Percentiles rank a stretch among this genome's conserved stretches.
Evolutionary conservation across 106 monocot genomes (phyloP).

Genomic region (Platanthera guangdongensis): DNA sequence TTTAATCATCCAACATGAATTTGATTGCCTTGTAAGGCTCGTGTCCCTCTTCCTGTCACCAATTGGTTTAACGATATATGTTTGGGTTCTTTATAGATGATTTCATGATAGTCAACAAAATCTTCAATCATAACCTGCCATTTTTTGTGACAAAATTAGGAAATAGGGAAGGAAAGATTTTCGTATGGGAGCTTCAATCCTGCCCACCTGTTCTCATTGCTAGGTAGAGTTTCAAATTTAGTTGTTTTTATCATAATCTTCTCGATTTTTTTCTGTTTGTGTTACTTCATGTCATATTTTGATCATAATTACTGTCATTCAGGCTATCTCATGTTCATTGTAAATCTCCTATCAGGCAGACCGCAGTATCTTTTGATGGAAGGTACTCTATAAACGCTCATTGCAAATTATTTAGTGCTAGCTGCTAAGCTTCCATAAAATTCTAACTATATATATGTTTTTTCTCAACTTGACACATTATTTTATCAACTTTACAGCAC

Average conservation of each 20-base stretch:
- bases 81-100: neutral
- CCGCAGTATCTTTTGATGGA: slow-evolving; percentile 94
- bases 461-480: neutral
- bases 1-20: too few relatives aligned
- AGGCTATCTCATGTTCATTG: slow-evolving; percentile 81
- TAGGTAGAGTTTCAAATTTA: slow-evolving; percentile 27
- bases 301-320: slow-evolving; percentile 5
- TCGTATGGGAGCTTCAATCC: slow-evolving; percentile 75
- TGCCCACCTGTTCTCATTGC: slow-evolving; percentile 82
- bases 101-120: neutral
- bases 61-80: too few relatives aligned
- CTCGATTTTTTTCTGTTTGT: neutral
- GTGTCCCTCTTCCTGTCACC: too few relatives aligned
- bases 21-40: too few relatives aligned
- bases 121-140: neutral
- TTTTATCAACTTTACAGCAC: slow-evolving; percentile 38
- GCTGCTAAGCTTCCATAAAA: neutral
- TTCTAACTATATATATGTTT: neutral
- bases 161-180: slow-evolving; percentile 89
- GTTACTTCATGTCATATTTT: neutral
- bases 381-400: slow-evolving; percentile 35
- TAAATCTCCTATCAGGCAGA: slow-evolving; percentile 87
- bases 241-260: neutral
- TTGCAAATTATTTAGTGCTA: neutral
- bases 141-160: slow-evolving; percentile 24